Conservation (phyloP, 257 asterid genomes). For the Capsicum rhomboideum region DNA sequence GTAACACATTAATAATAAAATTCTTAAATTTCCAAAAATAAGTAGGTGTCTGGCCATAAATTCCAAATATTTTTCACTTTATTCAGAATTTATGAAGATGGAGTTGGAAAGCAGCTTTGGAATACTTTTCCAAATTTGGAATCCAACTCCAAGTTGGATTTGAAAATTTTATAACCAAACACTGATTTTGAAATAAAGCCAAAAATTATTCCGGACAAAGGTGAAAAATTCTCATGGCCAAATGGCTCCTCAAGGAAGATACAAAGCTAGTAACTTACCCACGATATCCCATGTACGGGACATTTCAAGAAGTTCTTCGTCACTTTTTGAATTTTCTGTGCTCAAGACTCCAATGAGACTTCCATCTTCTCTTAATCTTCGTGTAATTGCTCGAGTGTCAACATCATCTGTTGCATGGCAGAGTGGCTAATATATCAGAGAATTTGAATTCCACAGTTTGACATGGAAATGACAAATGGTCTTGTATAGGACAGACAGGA, state of each 20-base stretch:
- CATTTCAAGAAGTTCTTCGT: constrained; percentile 66
- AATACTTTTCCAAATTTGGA: neutral
- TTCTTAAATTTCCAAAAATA: neutral
- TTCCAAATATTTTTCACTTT: neutral
- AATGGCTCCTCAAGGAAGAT: neutral
- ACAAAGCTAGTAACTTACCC: constrained; percentile 36
- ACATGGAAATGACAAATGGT: neutral
- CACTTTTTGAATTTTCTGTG: constrained; percentile 68
- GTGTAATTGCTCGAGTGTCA: constrained; percentile 95
- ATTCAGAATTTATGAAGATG: neutral
- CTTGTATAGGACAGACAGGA: neutral
- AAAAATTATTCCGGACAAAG: neutral
- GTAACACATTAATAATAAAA: neutral
- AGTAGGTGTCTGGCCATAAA: no score
- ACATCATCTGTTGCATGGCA: constrained; percentile 62
- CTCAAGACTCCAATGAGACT: constrained; percentile 92
- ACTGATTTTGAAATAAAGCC: neutral
- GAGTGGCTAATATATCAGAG: constrained; percentile 8
- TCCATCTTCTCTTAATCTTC: constrained; percentile 78
- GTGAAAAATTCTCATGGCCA: neutral
- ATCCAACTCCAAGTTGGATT: neutral
- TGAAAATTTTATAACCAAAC: neutral
- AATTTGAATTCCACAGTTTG: neutral
- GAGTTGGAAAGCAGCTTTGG: neutral
- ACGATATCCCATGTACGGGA: constrained; percentile 83